A percentile compares a stretch with the other conserved stretches of the same genome.
phyloP scores from a whole-genome alignment of 495 filamentous ascomycete genomes.

The Glonium stellatum region DNA sequence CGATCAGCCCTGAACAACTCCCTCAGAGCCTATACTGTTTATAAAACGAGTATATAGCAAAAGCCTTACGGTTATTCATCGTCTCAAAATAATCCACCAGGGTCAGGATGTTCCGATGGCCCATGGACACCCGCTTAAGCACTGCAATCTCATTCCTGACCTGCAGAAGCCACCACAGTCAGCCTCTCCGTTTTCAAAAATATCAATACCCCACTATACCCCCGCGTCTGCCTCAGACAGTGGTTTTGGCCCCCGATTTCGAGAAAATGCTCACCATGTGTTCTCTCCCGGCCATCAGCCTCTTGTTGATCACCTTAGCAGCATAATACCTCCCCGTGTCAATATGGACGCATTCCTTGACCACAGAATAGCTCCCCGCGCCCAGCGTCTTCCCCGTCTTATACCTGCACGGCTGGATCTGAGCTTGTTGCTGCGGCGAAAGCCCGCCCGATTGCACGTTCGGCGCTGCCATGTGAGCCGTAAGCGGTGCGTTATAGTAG shows the following conservation, averaged over 20 bases:
- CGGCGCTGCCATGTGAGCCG: background rate
- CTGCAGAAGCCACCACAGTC: constrained; percentile 39
- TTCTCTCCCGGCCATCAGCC: constrained; percentile 92
- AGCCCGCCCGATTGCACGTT: background rate
- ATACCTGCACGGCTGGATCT: constrained; percentile 79
- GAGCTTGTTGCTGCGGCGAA: constrained; percentile 34
- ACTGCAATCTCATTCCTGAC: constrained; percentile 98
- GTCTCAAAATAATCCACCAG: constrained; percentile 99
- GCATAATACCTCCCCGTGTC: constrained; percentile 98
- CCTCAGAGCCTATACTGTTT: background rate
- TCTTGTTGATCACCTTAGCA: constrained; percentile 98
- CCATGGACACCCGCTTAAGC: constrained; percentile 92
- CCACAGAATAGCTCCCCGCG: constrained; percentile 93
- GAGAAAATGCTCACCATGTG: constrained; percentile 67
- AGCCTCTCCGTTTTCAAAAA: background rate
- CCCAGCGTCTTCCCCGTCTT: constrained; percentile 98
- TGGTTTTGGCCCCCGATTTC: background rate
- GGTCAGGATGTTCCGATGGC: constrained; percentile 94
- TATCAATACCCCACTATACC: background rate
- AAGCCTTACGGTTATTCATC: constrained; percentile 76
- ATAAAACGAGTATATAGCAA: background rate
- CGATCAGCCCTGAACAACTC: too few relatives aligned
- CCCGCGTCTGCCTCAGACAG: background rate
- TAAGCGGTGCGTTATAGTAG: too few relatives aligned
- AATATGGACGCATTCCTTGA: constrained; percentile 99